A percentile compares a stretch with the other conserved stretches of the same genome.
Conservation (phyloP, 768 basidiomycete species). For the Boletus rubroflammeus region DNA sequence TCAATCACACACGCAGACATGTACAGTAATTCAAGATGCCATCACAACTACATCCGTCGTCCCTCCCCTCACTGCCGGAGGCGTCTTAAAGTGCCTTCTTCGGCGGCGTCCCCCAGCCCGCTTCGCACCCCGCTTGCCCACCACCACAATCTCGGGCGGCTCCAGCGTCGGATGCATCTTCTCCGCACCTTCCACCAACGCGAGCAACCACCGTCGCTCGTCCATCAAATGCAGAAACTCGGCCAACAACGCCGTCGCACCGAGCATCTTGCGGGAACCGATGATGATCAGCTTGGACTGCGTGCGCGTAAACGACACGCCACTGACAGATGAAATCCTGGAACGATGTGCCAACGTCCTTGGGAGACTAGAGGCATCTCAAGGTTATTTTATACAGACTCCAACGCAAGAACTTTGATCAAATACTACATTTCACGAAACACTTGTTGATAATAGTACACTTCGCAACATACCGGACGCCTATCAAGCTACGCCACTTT, state of each 20-base stretch:
- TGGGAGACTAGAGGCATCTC: too few relatives aligned
- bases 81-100: slow-evolving; percentile 40
- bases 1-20: too few relatives aligned
- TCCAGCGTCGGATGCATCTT: slow-evolving; percentile 41
- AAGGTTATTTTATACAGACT: background rate
- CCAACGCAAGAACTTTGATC: background rate
- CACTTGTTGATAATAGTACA: background rate
- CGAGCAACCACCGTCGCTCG: slow-evolving; percentile 63
- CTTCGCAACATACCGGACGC: background rate
- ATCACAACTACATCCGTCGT: slow-evolving; percentile 50
- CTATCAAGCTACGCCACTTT: too few relatives aligned
- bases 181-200: slow-evolving; percentile 54
- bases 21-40: too few relatives aligned
- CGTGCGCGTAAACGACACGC: slow-evolving; percentile 92
- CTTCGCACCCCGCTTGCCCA: slow-evolving; percentile 17
- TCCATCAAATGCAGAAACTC: slow-evolving; percentile 82
- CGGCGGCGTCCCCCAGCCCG: slow-evolving; percentile 18
- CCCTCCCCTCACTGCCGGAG: slow-evolving; percentile 30
- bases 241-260: slow-evolving; percentile 53
- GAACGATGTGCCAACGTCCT: too few relatives aligned
- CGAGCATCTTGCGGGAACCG: slow-evolving; percentile 79
- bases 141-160: slow-evolving; percentile 7
- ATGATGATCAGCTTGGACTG: slow-evolving; percentile 87
- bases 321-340: too few relatives aligned
- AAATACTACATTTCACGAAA: background rate